phyloP scores from a whole-genome alignment of 2,329 filamentous ascomycete genomes.

The Ophiobolus disseminans region DNA sequence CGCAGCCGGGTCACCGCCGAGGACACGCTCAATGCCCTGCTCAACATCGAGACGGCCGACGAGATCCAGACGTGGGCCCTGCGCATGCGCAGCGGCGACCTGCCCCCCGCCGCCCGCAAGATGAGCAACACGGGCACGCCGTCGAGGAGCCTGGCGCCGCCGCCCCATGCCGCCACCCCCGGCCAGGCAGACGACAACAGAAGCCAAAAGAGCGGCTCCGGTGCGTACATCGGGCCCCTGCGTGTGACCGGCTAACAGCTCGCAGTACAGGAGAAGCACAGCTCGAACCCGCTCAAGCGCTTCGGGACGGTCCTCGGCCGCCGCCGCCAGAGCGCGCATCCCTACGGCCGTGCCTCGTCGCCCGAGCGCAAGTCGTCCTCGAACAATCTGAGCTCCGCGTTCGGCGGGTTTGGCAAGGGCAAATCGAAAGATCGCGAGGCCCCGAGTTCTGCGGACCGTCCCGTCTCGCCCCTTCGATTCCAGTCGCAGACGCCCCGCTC shows the following conservation, averaged over 20 bases:
- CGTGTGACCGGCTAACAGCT: slow-evolving; percentile 11
- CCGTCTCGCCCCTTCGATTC: slow-evolving; percentile 41
- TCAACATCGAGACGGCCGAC: slow-evolving; percentile 85
- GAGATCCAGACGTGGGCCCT: slow-evolving; percentile 80
- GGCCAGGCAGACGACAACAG: slow-evolving; percentile 59
- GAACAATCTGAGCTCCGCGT: slow-evolving; percentile 64
- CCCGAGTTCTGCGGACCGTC: slow-evolving; percentile 45
- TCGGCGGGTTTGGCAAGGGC: slow-evolving; percentile 69
- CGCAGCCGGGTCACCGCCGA: slow-evolving; percentile 76
- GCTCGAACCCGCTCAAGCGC: slow-evolving; percentile 48
- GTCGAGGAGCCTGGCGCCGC: slow-evolving; percentile 45
- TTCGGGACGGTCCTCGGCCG: slow-evolving; percentile 51
- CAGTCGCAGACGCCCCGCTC: slow-evolving; percentile 37
- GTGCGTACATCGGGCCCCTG: slow-evolving; percentile 37
- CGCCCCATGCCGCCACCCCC: slow-evolving; percentile 37
- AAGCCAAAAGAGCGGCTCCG: slow-evolving; percentile 62
- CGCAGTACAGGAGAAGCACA: slow-evolving; percentile 46
- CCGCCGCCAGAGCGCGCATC: slow-evolving; percentile 48
- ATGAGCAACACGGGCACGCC: slow-evolving; percentile 41
- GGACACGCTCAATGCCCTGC: slow-evolving; percentile 77
- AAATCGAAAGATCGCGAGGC: slow-evolving; percentile 68
- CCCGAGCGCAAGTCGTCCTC: slow-evolving; percentile 61
- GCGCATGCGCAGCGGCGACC: slow-evolving; percentile 50
- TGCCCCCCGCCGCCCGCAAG: slow-evolving; percentile 40
- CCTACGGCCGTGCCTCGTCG: slow-evolving; percentile 49